Percentiles rank a stretch among this genome's conserved stretches.
Evolutionary conservation across 208 protist genomes (phyloP).

Genomic region (Leishmania guyanensis): DNA sequence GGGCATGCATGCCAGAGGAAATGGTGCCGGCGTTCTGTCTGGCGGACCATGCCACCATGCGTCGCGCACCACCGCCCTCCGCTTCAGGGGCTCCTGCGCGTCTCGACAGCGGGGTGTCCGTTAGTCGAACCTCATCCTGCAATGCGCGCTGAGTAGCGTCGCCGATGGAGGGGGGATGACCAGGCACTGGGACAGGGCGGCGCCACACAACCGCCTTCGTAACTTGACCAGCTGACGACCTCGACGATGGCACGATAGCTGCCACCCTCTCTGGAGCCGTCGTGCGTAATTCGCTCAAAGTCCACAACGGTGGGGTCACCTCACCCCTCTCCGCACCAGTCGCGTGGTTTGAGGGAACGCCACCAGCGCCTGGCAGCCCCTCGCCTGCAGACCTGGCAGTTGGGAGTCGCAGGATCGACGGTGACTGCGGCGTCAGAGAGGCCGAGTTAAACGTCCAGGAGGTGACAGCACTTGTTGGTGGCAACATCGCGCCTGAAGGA

Average conservation of each 20-base stretch:
- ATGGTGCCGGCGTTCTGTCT: background rate
- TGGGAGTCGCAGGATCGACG: background rate
- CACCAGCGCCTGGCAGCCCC: background rate
- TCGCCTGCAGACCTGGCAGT: background rate
- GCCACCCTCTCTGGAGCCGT: background rate
- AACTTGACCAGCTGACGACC: background rate
- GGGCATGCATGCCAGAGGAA: background rate
- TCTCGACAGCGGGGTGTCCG: background rate
- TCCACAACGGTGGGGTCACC: background rate
- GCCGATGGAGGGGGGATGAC: background rate
- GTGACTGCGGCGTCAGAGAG: background rate
- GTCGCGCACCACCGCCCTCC: background rate
- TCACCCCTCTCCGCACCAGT: background rate
- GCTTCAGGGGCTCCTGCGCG: background rate
- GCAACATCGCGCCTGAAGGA: background rate
- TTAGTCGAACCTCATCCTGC: conserved; percentile 14
- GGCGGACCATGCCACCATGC: background rate
- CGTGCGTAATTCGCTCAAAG: background rate
- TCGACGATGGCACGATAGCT: background rate
- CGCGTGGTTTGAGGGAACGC: background rate
- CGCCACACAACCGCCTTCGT: conserved; percentile 32
- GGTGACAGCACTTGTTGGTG: conserved; percentile 25
- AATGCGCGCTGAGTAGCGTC: conserved; percentile 8
- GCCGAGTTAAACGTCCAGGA: conserved; percentile 54
- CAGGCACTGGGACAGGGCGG: background rate